These are phyloP conservation scores for Hypoxylon sp. DNA, from an alignment of 2,329 filamentous ascomycete genomes.

Conservation along the genomic window DNA sequence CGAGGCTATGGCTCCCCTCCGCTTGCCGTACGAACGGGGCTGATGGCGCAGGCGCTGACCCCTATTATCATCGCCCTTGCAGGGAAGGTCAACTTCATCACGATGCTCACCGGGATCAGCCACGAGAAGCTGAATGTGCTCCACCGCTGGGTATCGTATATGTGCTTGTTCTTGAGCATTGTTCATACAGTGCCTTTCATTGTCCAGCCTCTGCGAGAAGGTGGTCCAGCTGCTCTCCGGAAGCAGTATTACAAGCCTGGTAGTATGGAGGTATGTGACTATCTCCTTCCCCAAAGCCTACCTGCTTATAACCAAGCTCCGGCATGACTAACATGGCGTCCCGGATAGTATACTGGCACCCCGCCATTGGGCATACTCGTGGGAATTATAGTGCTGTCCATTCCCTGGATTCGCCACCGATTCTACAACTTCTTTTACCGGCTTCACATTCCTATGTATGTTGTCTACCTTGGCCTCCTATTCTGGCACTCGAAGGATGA, in stretches of 20 bases:
- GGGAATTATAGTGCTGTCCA: constrained; percentile 40
- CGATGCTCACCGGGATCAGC: constrained; percentile 43
- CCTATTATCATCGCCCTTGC: constrained; percentile 43
- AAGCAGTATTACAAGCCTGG: constrained; percentile 41
- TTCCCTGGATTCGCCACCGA: constrained; percentile 43
- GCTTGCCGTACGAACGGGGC: constrained; percentile 37
- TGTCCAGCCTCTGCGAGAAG: constrained; percentile 34
- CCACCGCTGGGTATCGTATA: constrained; percentile 42
- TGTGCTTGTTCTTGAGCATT: constrained; percentile 39
- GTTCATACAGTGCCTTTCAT: constrained; percentile 41
- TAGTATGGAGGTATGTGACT: constrained; percentile 38
- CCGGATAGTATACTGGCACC: constrained; percentile 38
- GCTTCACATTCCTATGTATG: constrained; percentile 41
- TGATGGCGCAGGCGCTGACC: constrained; percentile 42
- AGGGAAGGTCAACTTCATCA: constrained; percentile 44
- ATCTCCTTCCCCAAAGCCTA: background rate
- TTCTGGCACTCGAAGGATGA: constrained; percentile 41
- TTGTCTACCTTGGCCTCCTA: constrained; percentile 38
- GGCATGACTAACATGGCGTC: background rate
- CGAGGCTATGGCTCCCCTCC: constrained; percentile 42
- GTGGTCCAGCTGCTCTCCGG: constrained; percentile 27
- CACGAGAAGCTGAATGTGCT: constrained; percentile 43
- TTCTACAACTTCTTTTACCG: constrained; percentile 45
- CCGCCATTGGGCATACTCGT: constrained; percentile 39
- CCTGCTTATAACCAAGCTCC: background rate